Conservation (phyloP, 768 basidiomycete species). For the Guyanaporus albipodus region DNA sequence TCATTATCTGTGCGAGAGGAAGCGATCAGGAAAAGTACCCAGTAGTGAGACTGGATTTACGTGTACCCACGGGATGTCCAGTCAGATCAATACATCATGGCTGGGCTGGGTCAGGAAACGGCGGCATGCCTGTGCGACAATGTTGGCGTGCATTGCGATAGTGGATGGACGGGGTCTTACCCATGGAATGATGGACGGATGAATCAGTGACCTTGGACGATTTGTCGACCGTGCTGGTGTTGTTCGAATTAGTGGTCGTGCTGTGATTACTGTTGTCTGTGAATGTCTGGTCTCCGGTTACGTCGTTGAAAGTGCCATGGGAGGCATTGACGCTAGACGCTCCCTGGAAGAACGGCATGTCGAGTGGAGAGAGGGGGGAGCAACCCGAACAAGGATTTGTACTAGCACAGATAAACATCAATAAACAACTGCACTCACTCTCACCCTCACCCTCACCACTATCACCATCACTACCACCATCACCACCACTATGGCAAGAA, state of each 20-base stretch:
- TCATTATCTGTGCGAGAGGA: too few relatives aligned
- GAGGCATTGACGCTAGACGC: slow-evolving; percentile 14
- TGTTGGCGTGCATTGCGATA: not conserved
- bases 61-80: too few relatives aligned
- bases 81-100: too few relatives aligned
- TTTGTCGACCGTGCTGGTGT: slow-evolving; percentile 14
- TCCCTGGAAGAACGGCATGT: slow-evolving; percentile 26
- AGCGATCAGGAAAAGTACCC: too few relatives aligned
- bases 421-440: not conserved
- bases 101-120: not conserved
- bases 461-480: slow-evolving; percentile 2
- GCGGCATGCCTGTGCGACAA: not conserved
- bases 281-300: slow-evolving; percentile 15
- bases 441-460: not conserved
- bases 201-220: slow-evolving; percentile 17
- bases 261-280: slow-evolving; percentile 20
- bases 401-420: not conserved
- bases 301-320: slow-evolving; percentile 20
- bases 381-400: too few relatives aligned
- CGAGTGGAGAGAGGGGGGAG: not conserved
- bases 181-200: slow-evolving; percentile 24
- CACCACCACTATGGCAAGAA: slow-evolving; percentile 19
- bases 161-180: slow-evolving; percentile 5
- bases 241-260: slow-evolving; percentile 13
- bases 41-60: too few relatives aligned